Base-by-base conservation (phyloP, 805 yeast genomes). In the Cyberlindnera amylophila region DNA sequence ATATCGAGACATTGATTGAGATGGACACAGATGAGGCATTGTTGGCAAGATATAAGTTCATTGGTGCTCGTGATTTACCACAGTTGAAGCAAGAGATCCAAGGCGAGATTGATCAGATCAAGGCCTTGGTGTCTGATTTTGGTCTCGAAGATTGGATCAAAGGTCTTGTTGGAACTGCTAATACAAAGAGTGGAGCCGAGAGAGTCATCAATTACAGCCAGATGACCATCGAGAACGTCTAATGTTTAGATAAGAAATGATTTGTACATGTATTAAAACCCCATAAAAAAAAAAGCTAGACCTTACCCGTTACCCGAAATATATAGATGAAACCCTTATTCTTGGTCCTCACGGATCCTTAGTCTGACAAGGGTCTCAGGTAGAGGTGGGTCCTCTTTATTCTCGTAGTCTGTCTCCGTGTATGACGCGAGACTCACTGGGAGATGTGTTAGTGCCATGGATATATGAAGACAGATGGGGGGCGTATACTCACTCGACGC, bases 321-420 rank as follows among this genome's bases (percentile, higher is more conserved):
- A n/a, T 9, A 11, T n/a, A n/a, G 15, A n/a, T n/a, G n/a, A n/a
- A n/a, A n/a, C n/a, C n/a, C 31, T 28, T 28, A 13, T 39, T 36
- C 43, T 17, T 45, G 29, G n/a, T 70, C 73, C n/a, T 71, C 67
- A 33, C 71, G 70, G 13, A 79, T 57, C 36, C 72, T 69, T 26
- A 83, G 69, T 37, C 90, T 66, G 4, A 83, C 82, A 49, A 83
- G 62, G 0, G 84, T 68, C 53, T 82, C 90, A 1, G 90, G 87
- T 34, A 78, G 61, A 2, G 86, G 82, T 3, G 66, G 61, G 1
- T 59, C 63, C 26, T 57, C 58, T 7, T 48, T 47, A 23, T 55
- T 52, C 32, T 57, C 62, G n/a, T 63, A 67, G 26, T 61, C 61
- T 2, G 50, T 42, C 12, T 53, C 52, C 2, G 50, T 39, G 50